Base-by-base conservation (phyloP, 768 basidiomycete genomes). In the Kwoniella mangroviensis region DNA sequence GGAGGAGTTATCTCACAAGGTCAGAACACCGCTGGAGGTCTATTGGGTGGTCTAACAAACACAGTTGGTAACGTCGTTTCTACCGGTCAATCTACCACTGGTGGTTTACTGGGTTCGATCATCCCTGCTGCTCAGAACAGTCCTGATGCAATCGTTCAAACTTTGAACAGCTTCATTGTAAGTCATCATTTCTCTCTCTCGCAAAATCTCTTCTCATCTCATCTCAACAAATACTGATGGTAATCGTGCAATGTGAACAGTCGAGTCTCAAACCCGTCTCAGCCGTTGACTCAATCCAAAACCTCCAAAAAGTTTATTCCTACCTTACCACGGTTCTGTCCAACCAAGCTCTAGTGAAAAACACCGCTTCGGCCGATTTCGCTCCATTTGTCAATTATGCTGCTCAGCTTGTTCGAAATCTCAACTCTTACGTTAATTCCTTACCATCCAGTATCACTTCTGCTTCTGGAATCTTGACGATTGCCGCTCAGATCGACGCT, bases 401-500 rank as follows among this genome's bases (percentile, higher is more conserved):
- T 19, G 21, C 67, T 17, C 67, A 68, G 43, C 54, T 68, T n/a
- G 41, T 68, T 24, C 17, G 42, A n/a, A 68, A 63, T 26, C 34
- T 68, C 21, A 54, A 63, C 43, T 40, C 45, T 6, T 68, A 62
- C 54, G 26, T 62, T 53, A 54, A 68, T 7, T 53, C 59, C 21
- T 49, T 68, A 15, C 67, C 67, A 17, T 24, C 52, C 6, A 43
- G 34, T 52, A 63, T 68, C 42, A 52, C 45, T 0, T 53, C 60
- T 13, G 34, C 51, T n/a, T 24, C 60, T 11, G 26, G 21, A 5
- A 41, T 68, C 41, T 55, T 68, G 15, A 55, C 67, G 17, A 56
- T 68, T 17, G 67, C 67, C 3, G 60, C 53, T 54, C 60, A 68
- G 54, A 61, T 62, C 42, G 67, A 68, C 54, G 54, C 45, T 26